These are phyloP conservation scores for Hibiscus mutabilis DNA, from an alignment of 345 rosid species.

Conservation along the genomic window DNA sequence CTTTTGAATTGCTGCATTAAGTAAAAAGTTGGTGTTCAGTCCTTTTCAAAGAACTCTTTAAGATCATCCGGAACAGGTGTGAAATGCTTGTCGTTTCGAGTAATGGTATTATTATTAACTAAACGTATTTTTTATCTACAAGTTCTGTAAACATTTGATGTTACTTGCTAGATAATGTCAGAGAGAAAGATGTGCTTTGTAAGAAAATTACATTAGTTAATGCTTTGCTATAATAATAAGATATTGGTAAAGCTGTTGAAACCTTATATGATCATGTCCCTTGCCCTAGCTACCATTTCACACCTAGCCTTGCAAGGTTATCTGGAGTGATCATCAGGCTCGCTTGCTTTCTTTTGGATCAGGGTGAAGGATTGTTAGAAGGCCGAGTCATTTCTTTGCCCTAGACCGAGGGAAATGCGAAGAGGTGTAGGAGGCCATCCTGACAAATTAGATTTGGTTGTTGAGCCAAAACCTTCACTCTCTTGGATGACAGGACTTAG, in stretches of 20 bases:
- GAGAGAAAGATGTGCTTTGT: background rate
- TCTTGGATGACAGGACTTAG: background rate
- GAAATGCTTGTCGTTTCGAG: background rate
- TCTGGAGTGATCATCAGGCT: too few relatives aligned
- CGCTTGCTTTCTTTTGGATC: too few relatives aligned
- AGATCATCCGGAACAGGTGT: background rate
- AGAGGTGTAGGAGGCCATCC: background rate
- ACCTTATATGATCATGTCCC: too few relatives aligned
- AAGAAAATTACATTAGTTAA: background rate
- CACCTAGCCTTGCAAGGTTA: too few relatives aligned
- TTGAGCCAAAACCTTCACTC: background rate
- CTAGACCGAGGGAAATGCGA: too few relatives aligned
- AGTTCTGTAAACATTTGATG: background rate
- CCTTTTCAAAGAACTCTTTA: background rate
- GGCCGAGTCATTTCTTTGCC: too few relatives aligned
- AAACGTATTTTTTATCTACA: background rate
- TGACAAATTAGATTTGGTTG: background rate
- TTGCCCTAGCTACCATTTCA: too few relatives aligned
- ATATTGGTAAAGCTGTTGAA: background rate
- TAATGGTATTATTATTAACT: background rate
- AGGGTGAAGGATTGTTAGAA: too few relatives aligned
- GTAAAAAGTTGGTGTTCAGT: constrained; percentile 11
- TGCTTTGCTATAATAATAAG: background rate
- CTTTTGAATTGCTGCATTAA: too few relatives aligned
- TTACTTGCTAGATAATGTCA: background rate